These are phyloP conservation scores for Colletotrichum sp. DNA, from an alignment of 2,329 filamentous ascomycete species.

Conservation along the genomic window DNA sequence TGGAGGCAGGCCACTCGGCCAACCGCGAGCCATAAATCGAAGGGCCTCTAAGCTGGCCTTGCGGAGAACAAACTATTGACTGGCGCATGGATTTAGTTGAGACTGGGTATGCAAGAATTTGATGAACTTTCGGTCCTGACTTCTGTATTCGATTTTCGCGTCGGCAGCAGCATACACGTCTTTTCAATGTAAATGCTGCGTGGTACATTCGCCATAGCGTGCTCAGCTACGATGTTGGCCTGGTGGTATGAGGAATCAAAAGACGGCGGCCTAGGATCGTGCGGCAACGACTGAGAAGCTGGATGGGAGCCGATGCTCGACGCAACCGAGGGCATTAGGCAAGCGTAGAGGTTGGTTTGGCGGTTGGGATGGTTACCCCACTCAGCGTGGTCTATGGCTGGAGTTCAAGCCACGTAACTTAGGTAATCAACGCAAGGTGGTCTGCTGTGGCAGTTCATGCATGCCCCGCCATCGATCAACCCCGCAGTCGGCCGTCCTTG, in stretches of 20 bases:
- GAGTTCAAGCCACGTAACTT: neutral
- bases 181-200: neutral
- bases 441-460: conserved; percentile 15
- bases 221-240: neutral
- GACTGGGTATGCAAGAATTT: neutral
- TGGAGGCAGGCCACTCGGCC: conserved; percentile 13
- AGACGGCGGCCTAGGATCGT: neutral
- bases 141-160: neutral
- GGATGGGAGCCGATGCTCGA: neutral
- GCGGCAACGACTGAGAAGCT: neutral
- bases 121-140: neutral
- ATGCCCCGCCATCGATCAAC: conserved; percentile 22
- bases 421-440: neutral
- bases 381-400: neutral
- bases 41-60: conserved; percentile 8
- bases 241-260: neutral
- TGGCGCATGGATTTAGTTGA: neutral
- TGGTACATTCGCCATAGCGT: neutral
- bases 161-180: neutral
- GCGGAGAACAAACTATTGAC: conserved; percentile 9
- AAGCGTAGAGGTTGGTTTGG: neutral
- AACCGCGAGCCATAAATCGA: neutral
- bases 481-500: conserved; percentile 20
- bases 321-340: neutral
- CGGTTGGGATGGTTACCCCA: neutral